Base-by-base conservation (phyloP, 371 early-diverging fungal species). In the Amoeboaphelidium occidentale region DNA sequence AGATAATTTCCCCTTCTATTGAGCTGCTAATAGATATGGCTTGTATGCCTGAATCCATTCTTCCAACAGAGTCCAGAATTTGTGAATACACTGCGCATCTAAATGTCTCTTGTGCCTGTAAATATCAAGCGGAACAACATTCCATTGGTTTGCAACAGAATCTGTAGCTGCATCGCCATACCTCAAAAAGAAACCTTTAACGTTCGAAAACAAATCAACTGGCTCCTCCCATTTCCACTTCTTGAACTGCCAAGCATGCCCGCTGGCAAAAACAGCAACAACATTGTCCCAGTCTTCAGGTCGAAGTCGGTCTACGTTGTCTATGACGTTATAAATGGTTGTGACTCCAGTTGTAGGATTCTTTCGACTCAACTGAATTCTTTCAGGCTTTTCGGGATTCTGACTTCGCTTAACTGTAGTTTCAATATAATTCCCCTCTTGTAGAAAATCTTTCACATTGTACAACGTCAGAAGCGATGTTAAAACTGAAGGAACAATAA, bases 261-360 rank as follows among this genome's bases (percentile, higher is more conserved):
- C 58, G 50, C 50, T 54, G 32, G 45, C 28, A 43, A 58, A 54
- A 32, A 54, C 48, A 25, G 49, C 54, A n/a, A 58, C 58, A 21
- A 58, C 47, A n/a, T 22, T 47, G 1, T 46, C 43, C 58, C 58
- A 57, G 27, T 56, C 57, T 25, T 51, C 57, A 41, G 51, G 43
- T 3, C 47, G 48, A 24, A 48, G 50, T 27, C 49, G 20, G 28
- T 21, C 27, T 13, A 56, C 46, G 27, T 45, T 45, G 20, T 53
- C 53, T 41, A 55, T 48, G 3, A 43, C 47, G 27, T 25, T 50
- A 49, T 46, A n/a, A 25, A 25, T 23, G 6, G 14, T 45, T 3
- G n/a, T n/a, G n/a, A n/a, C n/a, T n/a, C n/a, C n/a, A n/a, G n/a
- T n/a, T n/a, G n/a, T n/a, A n/a, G n/a, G n/a, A n/a, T n/a, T n/a